Evolutionary conservation across 352 stramenopile species (phyloP).

Genomic region (Blastocystis sp.): DNA sequence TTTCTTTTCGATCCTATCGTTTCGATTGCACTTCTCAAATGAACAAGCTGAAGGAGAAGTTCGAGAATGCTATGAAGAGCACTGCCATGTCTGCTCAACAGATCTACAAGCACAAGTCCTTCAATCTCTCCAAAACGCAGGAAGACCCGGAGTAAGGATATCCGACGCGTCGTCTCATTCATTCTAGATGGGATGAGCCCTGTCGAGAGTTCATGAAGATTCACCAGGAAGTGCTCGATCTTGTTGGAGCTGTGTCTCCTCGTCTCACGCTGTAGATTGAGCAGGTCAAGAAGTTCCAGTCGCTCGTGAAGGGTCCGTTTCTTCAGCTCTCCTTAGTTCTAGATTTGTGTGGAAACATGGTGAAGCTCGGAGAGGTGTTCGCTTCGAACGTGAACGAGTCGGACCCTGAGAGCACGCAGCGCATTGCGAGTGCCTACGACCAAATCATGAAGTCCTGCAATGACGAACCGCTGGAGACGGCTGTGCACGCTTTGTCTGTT

Average conservation of each 20-base stretch:
- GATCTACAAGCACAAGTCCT: conserved; percentile 73
- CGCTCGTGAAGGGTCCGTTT: conserved; percentile 12
- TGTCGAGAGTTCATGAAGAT: conserved; percentile 66
- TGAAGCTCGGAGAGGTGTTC: conserved; percentile 14
- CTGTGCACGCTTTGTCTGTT: background rate
- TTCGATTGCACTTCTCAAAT: conserved; percentile 19
- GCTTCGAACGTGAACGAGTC: background rate
- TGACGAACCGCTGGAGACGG: conserved; percentile 32
- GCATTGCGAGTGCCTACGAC: conserved; percentile 42
- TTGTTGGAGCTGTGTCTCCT: background rate
- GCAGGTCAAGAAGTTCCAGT: conserved; percentile 64
- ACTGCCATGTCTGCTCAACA: conserved; percentile 68
- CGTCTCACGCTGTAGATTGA: conserved; percentile 62
- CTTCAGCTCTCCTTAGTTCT: background rate
- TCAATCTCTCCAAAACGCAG: conserved; percentile 71
- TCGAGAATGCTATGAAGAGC: conserved; percentile 47
- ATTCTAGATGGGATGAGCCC: conserved; percentile 67
- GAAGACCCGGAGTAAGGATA: conserved; percentile 70
- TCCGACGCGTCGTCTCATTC: background rate
- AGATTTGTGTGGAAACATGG: conserved; percentile 52
- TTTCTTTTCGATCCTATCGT: background rate
- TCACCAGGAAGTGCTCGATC: conserved; percentile 59
- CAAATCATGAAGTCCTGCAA: conserved; percentile 28
- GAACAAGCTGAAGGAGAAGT: conserved; percentile 73
- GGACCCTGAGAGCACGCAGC: conserved; percentile 34